A percentile compares a stretch with the other conserved stretches of the same genome.
Evolutionary conservation across 2,329 filamentous ascomycete species (phyloP).

Genomic region (Beauveria pseudobassiana): DNA sequence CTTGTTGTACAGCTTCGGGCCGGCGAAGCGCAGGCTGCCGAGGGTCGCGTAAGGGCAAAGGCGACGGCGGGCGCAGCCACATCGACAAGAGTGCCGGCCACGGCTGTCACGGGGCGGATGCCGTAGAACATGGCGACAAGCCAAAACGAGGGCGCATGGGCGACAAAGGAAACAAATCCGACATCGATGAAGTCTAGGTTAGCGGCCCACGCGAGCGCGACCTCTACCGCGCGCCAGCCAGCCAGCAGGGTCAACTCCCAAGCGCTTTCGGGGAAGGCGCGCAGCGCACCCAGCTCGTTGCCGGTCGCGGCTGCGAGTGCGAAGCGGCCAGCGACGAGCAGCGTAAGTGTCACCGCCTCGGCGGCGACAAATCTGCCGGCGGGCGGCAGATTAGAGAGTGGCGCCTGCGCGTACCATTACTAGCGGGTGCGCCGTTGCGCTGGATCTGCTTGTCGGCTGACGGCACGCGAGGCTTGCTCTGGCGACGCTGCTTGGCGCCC

Average conservation of each 20-base stretch:
- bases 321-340: conserved; percentile 59
- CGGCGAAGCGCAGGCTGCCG: conserved; percentile 51
- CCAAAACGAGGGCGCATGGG: conserved; percentile 68
- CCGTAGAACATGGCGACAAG: conserved; percentile 73
- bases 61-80: conserved; percentile 62
- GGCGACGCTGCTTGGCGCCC: conserved; percentile 8
- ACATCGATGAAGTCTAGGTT: conserved; percentile 68
- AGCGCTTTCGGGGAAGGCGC: conserved; percentile 54
- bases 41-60: conserved; percentile 67
- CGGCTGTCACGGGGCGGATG: conserved; percentile 53
- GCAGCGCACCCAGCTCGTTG: conserved; percentile 55
- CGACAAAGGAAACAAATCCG: conserved; percentile 58
- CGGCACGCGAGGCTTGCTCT: conserved; percentile 1
- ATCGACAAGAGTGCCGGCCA: conserved; percentile 59
- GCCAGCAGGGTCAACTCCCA: conserved; percentile 49
- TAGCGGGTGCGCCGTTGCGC: background rate
- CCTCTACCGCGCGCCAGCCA: conserved; percentile 52
- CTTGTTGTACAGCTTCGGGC: conserved; percentile 47
- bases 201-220: conserved; percentile 65
- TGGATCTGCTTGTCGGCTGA: conserved; percentile 1
- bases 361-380: conserved; percentile 45
- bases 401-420: background rate
- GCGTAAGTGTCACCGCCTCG: conserved; percentile 47
- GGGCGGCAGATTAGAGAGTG: background rate
- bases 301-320: conserved; percentile 63